phyloP scores from a whole-genome alignment of 2,329 filamentous ascomycete genomes.

The Leptographium lundbergii region DNA sequence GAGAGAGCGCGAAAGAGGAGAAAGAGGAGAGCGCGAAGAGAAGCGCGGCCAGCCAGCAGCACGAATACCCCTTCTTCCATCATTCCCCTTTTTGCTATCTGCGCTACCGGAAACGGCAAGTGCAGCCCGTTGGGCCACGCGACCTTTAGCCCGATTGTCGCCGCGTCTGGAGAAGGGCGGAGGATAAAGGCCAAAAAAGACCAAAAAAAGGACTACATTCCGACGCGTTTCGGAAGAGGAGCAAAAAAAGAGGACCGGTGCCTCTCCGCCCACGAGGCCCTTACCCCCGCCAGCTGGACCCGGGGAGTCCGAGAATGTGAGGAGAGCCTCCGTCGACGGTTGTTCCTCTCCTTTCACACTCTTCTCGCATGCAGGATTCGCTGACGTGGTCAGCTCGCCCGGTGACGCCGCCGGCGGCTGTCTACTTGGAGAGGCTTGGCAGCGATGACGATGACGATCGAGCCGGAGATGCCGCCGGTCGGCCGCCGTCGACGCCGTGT shows the following conservation, averaged over 20 bases:
- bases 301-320: not conserved
- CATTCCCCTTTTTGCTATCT: no score
- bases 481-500: not conserved
- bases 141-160: not conserved
- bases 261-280: no score
- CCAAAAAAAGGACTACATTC: not conserved
- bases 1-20: no score
- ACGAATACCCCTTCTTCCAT: no score
- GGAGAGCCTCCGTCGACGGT: not conserved
- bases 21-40: no score
- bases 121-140: not conserved
- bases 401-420: not conserved
- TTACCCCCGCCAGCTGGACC: no score
- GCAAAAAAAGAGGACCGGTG: not conserved
- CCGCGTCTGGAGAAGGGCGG: not conserved
- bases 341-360: not conserved
- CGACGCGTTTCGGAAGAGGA: not conserved
- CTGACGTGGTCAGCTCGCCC: constrained; percentile 2
- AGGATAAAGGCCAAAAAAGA: not conserved
- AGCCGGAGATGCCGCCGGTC: not conserved
- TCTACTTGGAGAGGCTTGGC: not conserved
- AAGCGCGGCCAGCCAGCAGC: no score
- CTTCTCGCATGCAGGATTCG: constrained; percentile 6
- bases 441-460: not conserved
- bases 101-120: no score